phyloP scores from a whole-genome alignment of 2,329 filamentous ascomycete genomes.

The Didymella pinodella region DNA sequence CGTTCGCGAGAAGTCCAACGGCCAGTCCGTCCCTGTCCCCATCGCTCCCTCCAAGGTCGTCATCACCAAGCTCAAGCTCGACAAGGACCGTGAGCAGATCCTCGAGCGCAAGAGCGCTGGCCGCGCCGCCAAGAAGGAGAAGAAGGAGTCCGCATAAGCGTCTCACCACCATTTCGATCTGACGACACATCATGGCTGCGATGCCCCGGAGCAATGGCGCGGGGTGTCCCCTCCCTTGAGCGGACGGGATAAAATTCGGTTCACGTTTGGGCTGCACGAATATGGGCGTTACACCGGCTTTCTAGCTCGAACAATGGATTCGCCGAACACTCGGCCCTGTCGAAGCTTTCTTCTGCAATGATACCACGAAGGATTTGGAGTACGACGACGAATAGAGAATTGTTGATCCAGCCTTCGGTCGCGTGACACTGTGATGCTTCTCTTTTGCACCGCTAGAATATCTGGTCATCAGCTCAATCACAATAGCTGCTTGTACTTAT shows the following conservation, averaged over 20 bases:
- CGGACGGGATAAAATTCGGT: slow-evolving; percentile 52
- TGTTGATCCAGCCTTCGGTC: slow-evolving; percentile 37
- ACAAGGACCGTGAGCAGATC: slow-evolving; percentile 92
- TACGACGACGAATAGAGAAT: slow-evolving; percentile 34
- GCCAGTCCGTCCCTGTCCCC: slow-evolving; percentile 92
- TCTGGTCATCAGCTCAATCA: slow-evolving; percentile 79
- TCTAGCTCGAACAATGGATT: slow-evolving; percentile 50
- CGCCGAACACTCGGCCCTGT: slow-evolving; percentile 45
- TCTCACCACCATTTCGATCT: slow-evolving; percentile 39
- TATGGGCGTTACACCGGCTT: slow-evolving; percentile 49
- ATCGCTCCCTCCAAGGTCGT: slow-evolving; percentile 97
- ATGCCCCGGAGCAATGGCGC: slow-evolving; percentile 44
- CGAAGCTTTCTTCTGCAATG: slow-evolving; percentile 44
- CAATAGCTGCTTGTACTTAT: slow-evolving; percentile 85
- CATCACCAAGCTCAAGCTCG: slow-evolving; percentile 98
- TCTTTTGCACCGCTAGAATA: slow-evolving; percentile 71
- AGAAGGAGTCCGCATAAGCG: slow-evolving; percentile 64
- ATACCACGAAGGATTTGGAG: slow-evolving; percentile 40
- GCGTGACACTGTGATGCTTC: slow-evolving; percentile 31
- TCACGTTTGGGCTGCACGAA: slow-evolving; percentile 49
- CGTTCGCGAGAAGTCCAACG: slow-evolving; percentile 95
- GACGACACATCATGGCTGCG: slow-evolving; percentile 51
- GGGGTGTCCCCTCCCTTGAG: slow-evolving; percentile 46
- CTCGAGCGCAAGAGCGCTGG: slow-evolving; percentile 84
- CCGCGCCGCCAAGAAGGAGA: slow-evolving; percentile 78